Evolutionary conservation across 2,329 filamentous ascomycete genomes (phyloP), one percentile per base, ranked within the genome.

Genomic region (Scytalidium sp.): DNA sequence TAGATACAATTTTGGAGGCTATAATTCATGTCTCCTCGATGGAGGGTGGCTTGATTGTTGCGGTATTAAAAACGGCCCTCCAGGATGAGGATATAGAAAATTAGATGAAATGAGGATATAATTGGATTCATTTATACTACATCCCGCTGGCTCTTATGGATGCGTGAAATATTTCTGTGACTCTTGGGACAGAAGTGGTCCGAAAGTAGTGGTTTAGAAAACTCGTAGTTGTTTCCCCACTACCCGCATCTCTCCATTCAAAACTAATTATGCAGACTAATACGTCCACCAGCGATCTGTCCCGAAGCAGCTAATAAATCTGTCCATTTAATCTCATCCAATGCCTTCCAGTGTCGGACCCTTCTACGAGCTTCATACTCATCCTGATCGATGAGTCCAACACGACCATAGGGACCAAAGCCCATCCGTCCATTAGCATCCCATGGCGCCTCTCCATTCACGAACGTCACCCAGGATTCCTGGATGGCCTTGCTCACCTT

Each of bases 381-480:
- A 20, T 5, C 46, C 41, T 61, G 63, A 41, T 63, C 54, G 36
- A 71, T 61, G 39, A 67, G 64, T 45, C 60, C 55, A 44, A 57
- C 63, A 4, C 64, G 58, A 0, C 73, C 71, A 21, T 67, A 47
- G 1, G 72, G 73, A 1, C 73, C 72, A 56, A 69, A 74, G 0
- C 65, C 70, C 51, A 67, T 71, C 19, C 61, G 55, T 15, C 46
- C 47, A 10, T 60, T 57, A 3, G 39, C 48, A 3, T 54, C 41
- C 72, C 73, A 76, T 0, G 73, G 72, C 1, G 57, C 56, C 1
- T 57, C 43, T 1, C 67, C 64, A 21, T 63, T 62, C 0, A 72
- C 51, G 46, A 75, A 76, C 2, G 25, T 39, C 15, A 72, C 63
- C 71, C 72, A 75, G 3, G 64, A 56, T 11, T 57, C 57, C n/a